Evolutionary conservation across 768 basidiomycete species (phyloP).

Genomic region (Guyanaporus albipodus): DNA sequence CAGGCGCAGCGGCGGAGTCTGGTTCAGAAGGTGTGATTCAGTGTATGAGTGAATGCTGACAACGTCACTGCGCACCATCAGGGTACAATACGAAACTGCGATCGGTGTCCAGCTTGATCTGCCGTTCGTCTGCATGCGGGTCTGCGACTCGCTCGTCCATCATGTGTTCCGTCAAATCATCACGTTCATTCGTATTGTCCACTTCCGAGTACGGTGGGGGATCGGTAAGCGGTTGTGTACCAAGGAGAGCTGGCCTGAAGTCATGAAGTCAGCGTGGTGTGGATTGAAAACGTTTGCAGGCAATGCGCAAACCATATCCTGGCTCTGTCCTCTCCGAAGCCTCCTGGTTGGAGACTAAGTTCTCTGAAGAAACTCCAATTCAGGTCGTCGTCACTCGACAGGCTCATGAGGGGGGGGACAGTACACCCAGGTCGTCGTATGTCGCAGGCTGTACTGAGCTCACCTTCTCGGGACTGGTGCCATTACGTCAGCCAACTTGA

Average conservation of each 20-base stretch:
- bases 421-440: conserved; percentile 6
- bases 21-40: conserved; percentile 9
- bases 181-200: conserved; percentile 8
- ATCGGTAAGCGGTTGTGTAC: conserved; percentile 39
- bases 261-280: conserved; percentile 18
- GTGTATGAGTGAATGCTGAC: conserved; percentile 7
- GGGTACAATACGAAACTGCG: conserved; percentile 93
- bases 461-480: background rate
- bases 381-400: conserved; percentile 21
- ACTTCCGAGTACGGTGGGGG: conserved; percentile 26
- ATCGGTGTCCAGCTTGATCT: conserved; percentile 86
- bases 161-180: background rate
- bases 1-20: conserved; percentile 15
- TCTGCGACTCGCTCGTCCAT: background rate
- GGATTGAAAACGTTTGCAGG: conserved; percentile 3
- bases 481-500: conserved; percentile 20
- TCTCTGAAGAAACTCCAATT: conserved; percentile 47
- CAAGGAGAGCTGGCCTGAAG: conserved; percentile 28
- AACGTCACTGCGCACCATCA: conserved; percentile 51
- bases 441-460: background rate
- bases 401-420: conserved; percentile 20
- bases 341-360: conserved; percentile 53
- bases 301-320: conserved; percentile 49
- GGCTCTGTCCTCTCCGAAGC: conserved; percentile 55
- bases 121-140: conserved; percentile 74